Conservation (phyloP, 257 asterid species). For the Ajuga chamaepitys region DNA sequence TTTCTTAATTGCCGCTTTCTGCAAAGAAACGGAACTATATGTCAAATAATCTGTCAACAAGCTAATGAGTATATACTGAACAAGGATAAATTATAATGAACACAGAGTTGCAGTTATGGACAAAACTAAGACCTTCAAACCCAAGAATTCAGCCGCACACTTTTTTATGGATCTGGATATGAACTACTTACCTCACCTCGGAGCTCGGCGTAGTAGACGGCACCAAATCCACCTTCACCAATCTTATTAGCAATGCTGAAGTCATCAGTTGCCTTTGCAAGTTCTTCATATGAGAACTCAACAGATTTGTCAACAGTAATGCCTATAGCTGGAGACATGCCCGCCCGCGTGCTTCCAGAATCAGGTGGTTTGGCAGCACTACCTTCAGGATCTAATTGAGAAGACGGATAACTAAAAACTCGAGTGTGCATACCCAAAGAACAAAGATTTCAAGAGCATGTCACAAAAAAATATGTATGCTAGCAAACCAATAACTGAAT, state of each 20-base stretch:
- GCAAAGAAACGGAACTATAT: slow-evolving; percentile 26
- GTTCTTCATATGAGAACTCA: slow-evolving; percentile 92
- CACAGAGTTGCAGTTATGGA: neutral
- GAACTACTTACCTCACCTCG: slow-evolving; percentile 81
- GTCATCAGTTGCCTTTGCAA: slow-evolving; percentile 69
- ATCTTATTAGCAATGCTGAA: slow-evolving; percentile 90
- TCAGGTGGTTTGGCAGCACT: slow-evolving; percentile 26
- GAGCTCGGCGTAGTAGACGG: slow-evolving; percentile 96
- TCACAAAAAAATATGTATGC: neutral
- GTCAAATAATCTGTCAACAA: slow-evolving; percentile 3
- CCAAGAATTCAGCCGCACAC: no score
- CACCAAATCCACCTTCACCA: slow-evolving; percentile 96
- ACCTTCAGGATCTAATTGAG: slow-evolving; percentile 27
- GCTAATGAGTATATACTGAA: neutral
- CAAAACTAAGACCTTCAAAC: slow-evolving; percentile 6
- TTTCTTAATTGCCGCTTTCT: slow-evolving; percentile 98
- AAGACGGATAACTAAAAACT: slow-evolving; percentile 8
- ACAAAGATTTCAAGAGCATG: neutral
- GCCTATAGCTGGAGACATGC: slow-evolving; percentile 49
- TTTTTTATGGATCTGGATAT: no score
- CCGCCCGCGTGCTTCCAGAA: slow-evolving; percentile 32
- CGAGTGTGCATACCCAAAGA: neutral
- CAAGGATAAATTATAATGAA: neutral
- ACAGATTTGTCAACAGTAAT: slow-evolving; percentile 86
- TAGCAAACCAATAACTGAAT: neutral